These are phyloP conservation scores for Gnaphalium uliginosum DNA, from an alignment of 129 eudicot species.

Conservation along the genomic window DNA sequence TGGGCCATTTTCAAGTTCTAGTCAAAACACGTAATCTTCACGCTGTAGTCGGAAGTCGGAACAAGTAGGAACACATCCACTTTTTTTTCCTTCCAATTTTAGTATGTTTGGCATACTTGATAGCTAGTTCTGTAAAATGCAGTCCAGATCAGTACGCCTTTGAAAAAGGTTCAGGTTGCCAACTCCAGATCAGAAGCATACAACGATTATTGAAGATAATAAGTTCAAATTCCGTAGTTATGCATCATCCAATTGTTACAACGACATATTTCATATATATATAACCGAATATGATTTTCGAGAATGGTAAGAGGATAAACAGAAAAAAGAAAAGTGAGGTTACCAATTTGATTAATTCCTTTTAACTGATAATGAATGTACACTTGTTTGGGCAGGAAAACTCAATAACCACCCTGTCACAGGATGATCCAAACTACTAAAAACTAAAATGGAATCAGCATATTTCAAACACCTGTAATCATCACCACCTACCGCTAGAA, in stretches of 20 bases:
- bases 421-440: constrained; percentile 15
- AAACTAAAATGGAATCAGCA: constrained; percentile 2
- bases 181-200: not conserved
- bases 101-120: too few relatives aligned
- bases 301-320: not conserved
- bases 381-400: constrained; percentile 22
- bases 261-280: not conserved
- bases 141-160: not conserved
- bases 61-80: too few relatives aligned
- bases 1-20: too few relatives aligned
- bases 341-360: constrained; percentile 10
- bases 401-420: constrained; percentile 16
- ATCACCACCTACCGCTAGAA: not conserved
- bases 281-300: not conserved
- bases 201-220: not conserved
- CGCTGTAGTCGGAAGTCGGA: too few relatives aligned
- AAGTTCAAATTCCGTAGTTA: not conserved
- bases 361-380: not conserved
- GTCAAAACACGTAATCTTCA: too few relatives aligned
- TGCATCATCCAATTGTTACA: not conserved
- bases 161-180: not conserved
- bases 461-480: not conserved
- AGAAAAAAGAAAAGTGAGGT: not conserved
- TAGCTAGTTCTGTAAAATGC: too few relatives aligned
- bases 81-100: too few relatives aligned